Evolutionary conservation across 129 eudicot genomes (phyloP), one percentile per base, ranked within the genome.

Genomic region (Ambrosia artemisiifolia): DNA sequence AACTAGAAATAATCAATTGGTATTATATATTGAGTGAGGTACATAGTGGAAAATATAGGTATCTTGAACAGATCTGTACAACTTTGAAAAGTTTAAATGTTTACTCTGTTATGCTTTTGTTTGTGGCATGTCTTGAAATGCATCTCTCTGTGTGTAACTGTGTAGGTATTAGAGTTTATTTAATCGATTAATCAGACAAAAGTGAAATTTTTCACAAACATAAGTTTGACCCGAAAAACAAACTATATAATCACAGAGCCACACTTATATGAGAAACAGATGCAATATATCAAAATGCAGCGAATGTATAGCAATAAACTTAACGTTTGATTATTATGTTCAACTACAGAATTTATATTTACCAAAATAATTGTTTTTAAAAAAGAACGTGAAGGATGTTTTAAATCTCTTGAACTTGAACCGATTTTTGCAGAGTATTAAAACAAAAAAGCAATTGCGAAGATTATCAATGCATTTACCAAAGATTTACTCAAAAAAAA

Each of bases 1-100:
- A 74, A 64, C 65, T 74, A 50, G 65, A 30, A 51, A 20, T 65
- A 74, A 64, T 51, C 59, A 51, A 50, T 17, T 51, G 59, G 6
- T 51, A 17, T 51, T 16, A 16, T 16, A 16, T 51, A 51, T 7
- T 16, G 11, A 47, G 7, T 14, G 28, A 40, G 44, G 44, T 16
- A 7, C 59, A 51, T 51, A 51, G 59, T 51, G 59, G 59, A 11
- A 51, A 51, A 51, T 51, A 24, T 51, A 17, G 24, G 59, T 16
- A 17, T 51, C 59, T 51, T 51, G 59, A 51, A 51, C 28, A 16
- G 59, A 51, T 17, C 59, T 51, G 59, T 51, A 51, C 59, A 51
- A 18, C 59, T 51, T 51, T 51, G 59, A 51, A 51, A 51, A 51
- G 24, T 51, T 17, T 2, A 51, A 51, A 51, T 51, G 2, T 40